phyloP scores from a whole-genome alignment of 2,329 filamentous ascomycete genomes.

The Penicillium psychrosexuale region DNA sequence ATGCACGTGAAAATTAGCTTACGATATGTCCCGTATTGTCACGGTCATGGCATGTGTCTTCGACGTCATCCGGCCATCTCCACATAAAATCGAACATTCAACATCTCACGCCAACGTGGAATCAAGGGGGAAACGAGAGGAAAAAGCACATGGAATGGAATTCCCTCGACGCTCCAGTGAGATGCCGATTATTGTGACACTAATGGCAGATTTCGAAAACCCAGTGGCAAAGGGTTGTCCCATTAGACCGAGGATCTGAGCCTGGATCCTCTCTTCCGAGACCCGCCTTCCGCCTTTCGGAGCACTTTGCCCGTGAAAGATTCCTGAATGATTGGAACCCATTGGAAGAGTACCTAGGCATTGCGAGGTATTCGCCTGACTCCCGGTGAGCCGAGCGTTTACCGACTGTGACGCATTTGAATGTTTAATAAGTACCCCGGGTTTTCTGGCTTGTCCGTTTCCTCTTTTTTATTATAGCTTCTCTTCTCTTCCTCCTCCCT shows the following conservation, averaged over 20 bases:
- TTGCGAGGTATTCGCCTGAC: conserved; percentile 16
- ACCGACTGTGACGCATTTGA: conserved; percentile 35
- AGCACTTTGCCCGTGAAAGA: conserved; percentile 29
- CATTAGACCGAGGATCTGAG: conserved; percentile 41
- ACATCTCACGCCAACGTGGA: not conserved
- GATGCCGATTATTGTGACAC: conserved; percentile 11
- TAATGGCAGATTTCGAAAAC: not conserved
- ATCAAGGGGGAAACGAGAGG: not conserved
- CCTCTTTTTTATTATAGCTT: conserved; percentile 8
- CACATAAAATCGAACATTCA: not conserved
- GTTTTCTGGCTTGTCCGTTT: conserved; percentile 30
- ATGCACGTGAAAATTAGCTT: conserved; percentile 23
- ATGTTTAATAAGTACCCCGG: conserved; percentile 31
- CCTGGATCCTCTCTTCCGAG: conserved; percentile 41
- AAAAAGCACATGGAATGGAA: not conserved
- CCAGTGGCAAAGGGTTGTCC: conserved; percentile 17
- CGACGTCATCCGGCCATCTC: conserved; percentile 18
- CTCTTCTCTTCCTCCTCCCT: conserved; percentile 10
- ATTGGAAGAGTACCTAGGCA: conserved; percentile 18
- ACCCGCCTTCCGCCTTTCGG: conserved; percentile 29
- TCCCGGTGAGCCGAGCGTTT: conserved; percentile 43
- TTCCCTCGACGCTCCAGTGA: not conserved
- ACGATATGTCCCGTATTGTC: conserved; percentile 16
- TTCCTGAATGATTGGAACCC: no score
- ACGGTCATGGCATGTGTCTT: conserved; percentile 16